Evolutionary conservation across 1,284 basidiomycete genomes (phyloP).

Genomic region (Xerocomus nothofagi): DNA sequence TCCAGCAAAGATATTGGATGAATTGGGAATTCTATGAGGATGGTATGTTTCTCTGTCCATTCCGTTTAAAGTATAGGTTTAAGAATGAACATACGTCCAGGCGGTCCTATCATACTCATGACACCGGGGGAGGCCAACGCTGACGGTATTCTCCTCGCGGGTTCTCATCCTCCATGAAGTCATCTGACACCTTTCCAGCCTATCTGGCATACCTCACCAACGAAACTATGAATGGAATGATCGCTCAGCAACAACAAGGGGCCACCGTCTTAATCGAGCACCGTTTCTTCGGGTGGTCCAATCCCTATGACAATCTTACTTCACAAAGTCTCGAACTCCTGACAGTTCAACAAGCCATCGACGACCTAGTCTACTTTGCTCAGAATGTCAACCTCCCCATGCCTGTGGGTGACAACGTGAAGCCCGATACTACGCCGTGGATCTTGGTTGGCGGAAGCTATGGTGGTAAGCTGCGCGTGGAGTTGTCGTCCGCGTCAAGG

Average conservation of each 20-base stretch:
- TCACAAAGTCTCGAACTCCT: conserved; percentile 56
- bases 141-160: conserved; percentile 37
- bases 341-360: conserved; percentile 70
- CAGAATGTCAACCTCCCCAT: conserved; percentile 65
- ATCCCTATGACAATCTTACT: conserved; percentile 62
- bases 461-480: conserved; percentile 40
- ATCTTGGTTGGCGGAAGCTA: conserved; percentile 72
- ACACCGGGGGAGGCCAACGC: conserved; percentile 50
- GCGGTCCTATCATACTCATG: conserved; percentile 66
- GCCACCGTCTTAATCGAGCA: conserved; percentile 62
- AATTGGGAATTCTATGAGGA: conserved; percentile 61
- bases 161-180: conserved; percentile 34
- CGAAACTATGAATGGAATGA: conserved; percentile 59
- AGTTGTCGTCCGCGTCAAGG: not conserved
- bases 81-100: conserved; percentile 32
- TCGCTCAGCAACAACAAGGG: conserved; percentile 67
- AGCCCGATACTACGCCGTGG: conserved; percentile 64
- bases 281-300: conserved; percentile 53
- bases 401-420: conserved; percentile 59
- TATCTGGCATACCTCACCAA: conserved; percentile 64
- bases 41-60: conserved; percentile 37
- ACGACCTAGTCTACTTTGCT: conserved; percentile 71
- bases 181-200: conserved; percentile 42
- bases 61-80: not conserved
- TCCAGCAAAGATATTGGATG: conserved; percentile 72